Percentiles rank a stretch among this genome's conserved stretches.
These are phyloP conservation scores for Alternaria solani DNA, from an alignment of 2,329 filamentous ascomycete species.

Conservation along the genomic window DNA sequence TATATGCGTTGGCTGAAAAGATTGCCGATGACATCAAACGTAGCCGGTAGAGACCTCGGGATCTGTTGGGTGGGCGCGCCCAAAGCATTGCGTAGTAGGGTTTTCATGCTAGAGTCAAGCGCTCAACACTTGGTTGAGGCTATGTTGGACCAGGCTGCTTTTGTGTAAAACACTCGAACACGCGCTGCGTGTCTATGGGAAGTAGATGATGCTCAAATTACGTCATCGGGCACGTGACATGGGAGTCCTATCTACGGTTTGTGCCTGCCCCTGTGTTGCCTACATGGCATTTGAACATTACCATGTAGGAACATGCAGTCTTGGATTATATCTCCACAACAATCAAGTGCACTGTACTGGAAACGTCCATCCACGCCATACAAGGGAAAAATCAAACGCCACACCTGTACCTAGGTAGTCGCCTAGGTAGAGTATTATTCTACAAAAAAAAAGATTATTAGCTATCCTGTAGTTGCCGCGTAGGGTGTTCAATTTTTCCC, in stretches of 20 bases:
- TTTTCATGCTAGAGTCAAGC: no score
- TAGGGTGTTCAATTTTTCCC: no score
- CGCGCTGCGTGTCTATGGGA: not conserved
- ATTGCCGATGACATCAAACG: slow-evolving; percentile 37
- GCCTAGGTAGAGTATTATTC: no score
- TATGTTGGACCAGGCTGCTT: no score
- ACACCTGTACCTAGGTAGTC: no score
- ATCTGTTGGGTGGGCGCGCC: not conserved
- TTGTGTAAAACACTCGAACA: not conserved
- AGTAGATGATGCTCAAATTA: not conserved
- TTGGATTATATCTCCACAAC: not conserved
- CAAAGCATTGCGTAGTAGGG: not conserved
- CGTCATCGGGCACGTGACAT: not conserved
- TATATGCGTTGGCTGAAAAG: slow-evolving; percentile 43
- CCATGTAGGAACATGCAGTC: not conserved
- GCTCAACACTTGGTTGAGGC: not conserved
- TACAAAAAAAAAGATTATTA: no score
- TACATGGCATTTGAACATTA: not conserved
- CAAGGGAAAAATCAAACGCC: no score
- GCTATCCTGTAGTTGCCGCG: no score
- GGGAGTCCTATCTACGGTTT: not conserved
- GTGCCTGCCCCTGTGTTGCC: not conserved
- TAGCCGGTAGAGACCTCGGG: not conserved
- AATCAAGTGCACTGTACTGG: not conserved
- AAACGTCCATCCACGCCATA: no score